Percentiles rank a stretch among this genome's conserved stretches.
Conservation (phyloP, 2,329 filamentous ascomycete genomes). For the Aphanoascus verrucosus region DNA sequence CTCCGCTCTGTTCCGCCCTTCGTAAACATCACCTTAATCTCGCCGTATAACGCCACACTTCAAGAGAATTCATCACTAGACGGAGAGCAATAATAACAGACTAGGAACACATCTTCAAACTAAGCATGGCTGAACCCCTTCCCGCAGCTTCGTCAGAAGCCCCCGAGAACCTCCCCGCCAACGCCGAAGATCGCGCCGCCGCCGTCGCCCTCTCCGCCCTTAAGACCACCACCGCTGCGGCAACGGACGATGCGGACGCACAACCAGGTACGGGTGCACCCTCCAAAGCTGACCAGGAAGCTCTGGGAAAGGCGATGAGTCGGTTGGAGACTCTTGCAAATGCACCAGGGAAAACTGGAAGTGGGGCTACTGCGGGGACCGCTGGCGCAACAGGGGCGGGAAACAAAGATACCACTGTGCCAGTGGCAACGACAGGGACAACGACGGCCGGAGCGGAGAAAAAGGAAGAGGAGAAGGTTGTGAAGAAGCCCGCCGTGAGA, state of each 20-base stretch:
- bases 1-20: too few relatives aligned
- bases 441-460: constrained; percentile 15
- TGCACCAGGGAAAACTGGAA: constrained; percentile 12
- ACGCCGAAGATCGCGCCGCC: constrained; percentile 42
- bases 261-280: constrained; percentile 23
- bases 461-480: constrained; percentile 23
- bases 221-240: constrained; percentile 29
- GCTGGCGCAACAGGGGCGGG: constrained; percentile 16
- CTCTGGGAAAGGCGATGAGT: constrained; percentile 41
- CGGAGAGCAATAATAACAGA: neutral
- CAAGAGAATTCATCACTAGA: too few relatives aligned
- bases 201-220: constrained; percentile 41
- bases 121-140: constrained; percentile 6
- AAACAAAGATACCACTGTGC: constrained; percentile 16
- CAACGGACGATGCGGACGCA: constrained; percentile 22
- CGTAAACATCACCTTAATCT: too few relatives aligned
- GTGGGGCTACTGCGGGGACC: constrained; percentile 18
- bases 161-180: constrained; percentile 30
- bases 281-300: constrained; percentile 36
- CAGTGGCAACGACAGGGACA: too few relatives aligned
- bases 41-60: too few relatives aligned
- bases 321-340: constrained; percentile 35
- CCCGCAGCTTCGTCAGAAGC: constrained; percentile 25
- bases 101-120: neutral
- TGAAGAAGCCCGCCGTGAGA: constrained; percentile 35